Percentiles rank a stretch among this genome's conserved stretches.
These are phyloP conservation scores for Anethum foeniculum DNA, from an alignment of 140 eudicot genomes.

Conservation along the genomic window DNA sequence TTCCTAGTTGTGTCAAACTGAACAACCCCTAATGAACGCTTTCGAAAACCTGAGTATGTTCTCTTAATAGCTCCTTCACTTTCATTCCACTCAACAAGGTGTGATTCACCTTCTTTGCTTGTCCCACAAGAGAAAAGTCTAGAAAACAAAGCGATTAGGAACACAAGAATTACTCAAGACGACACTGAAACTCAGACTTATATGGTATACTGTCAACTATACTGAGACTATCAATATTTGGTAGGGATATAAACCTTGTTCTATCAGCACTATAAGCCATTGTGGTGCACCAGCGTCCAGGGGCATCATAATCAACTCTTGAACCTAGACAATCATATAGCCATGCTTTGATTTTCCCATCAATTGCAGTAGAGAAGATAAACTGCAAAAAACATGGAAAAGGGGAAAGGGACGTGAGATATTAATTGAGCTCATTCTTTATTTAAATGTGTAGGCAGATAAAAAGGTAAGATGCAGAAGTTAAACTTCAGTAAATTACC, in stretches of 20 bases:
- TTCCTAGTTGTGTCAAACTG: conserved; percentile 93
- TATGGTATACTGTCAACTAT: neutral
- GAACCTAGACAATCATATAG: conserved; percentile 83
- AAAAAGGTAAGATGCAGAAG: neutral
- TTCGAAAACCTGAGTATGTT: conserved; percentile 66
- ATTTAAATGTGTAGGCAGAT: neutral
- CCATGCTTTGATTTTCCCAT: conserved; percentile 97
- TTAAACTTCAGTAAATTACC: conserved; percentile 19
- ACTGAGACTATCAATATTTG: neutral
- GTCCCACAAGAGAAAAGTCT: conserved; percentile 96
- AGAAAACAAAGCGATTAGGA: conserved; percentile 11
- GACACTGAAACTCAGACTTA: neutral
- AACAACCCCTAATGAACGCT: conserved; percentile 85
- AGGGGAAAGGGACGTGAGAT: neutral
- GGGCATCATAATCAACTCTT: conserved; percentile 93
- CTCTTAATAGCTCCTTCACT: conserved; percentile 93
- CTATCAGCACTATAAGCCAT: conserved; percentile 95
- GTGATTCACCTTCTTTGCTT: conserved; percentile 93
- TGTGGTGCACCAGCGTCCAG: conserved; percentile 89
- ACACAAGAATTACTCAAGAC: neutral
- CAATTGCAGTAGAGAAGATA: conserved; percentile 83
- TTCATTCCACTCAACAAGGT: conserved; percentile 96
- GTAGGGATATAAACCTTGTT: conserved; percentile 38
- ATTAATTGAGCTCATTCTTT: neutral
- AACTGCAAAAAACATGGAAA: conserved; percentile 38